These are phyloP conservation scores for Emydomyces testavorans DNA, from an alignment of 2,329 filamentous ascomycete genomes.

Conservation along the genomic window DNA sequence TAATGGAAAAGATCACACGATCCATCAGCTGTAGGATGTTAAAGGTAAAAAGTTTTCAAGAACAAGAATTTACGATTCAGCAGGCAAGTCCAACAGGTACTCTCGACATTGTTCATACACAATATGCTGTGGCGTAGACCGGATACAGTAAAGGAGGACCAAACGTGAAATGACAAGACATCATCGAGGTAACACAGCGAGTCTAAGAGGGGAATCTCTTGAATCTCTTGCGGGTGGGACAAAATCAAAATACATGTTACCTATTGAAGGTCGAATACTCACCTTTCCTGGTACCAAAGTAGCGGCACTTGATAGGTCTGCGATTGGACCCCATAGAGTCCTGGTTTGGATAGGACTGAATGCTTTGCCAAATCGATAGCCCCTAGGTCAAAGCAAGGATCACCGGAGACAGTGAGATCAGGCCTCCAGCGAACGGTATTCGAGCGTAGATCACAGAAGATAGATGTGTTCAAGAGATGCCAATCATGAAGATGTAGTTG, in stretches of 20 bases:
- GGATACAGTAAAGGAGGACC: slow-evolving; percentile 6
- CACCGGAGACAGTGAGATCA: too few species aligned
- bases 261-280: too few species aligned
- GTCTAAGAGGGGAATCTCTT: neutral
- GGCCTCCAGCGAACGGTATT: too few species aligned
- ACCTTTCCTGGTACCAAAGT: slow-evolving; percentile 33
- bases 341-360: slow-evolving; percentile 19
- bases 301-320: slow-evolving; percentile 26
- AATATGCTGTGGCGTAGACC: too few species aligned
- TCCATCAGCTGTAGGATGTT: too few species aligned
- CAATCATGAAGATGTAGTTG: too few species aligned
- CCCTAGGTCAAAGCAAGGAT: too few species aligned
- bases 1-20: neutral
- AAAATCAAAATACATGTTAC: slow-evolving; percentile 6
- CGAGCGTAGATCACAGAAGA: too few species aligned
- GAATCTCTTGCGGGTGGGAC: slow-evolving; percentile 15
- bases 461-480: too few species aligned
- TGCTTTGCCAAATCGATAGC: slow-evolving; percentile 25
- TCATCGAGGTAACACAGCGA: slow-evolving; percentile 9
- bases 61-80: neutral
- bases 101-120: too few species aligned
- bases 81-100: too few species aligned
- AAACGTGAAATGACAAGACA: slow-evolving; percentile 14
- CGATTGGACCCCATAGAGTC: slow-evolving; percentile 9
- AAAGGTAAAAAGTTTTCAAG: neutral